Base-by-base conservation (phyloP, 1,139 yeast genomes). In the Candida labiduridarum region DNA sequence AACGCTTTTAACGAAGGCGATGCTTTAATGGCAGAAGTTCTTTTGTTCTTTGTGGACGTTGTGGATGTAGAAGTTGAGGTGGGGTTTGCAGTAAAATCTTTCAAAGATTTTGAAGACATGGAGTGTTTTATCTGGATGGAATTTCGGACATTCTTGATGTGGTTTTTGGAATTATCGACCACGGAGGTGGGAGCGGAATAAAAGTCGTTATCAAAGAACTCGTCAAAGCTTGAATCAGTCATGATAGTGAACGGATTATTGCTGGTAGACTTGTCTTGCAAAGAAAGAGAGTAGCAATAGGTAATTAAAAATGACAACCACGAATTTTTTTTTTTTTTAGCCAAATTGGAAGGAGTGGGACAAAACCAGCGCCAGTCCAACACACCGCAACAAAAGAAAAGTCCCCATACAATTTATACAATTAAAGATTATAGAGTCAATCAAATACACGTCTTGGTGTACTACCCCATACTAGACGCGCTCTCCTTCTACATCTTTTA, bases 1-100 rank as follows among this genome's bases (percentile, higher is more conserved):
- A 82, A 65, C 1, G 83, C 83, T 56, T 76, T 78, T 59, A 82
- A 72, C 39, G 83, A 78, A 7, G 86, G 86, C 43, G 84, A 79
- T 31, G 69, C 70, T 45, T 72, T 72, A 77, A 82, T 79, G 40
- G 80, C 75, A 44, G 78, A 69, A 2, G 85, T 78, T 15, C 54
- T 18, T 10, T 44, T 42, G 11, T 22, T 19, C 25, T 39, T 27
- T 27, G 40, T 30, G 12, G 41, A 25, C 2, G 27, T 25, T 61
- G 59, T 30, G 48, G 49, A n/a, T 46, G 27, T 27, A 14, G 22
- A 15, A 15, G 16, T 9, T 29, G 12, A 10, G 12, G 30, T 15
- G 15, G 31, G 54, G 34, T 15, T 50, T 47, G 35, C 42, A 47
- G 44, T 45, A 36, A 61, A 54, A 10, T 61, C 60, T 48, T 58